Percentiles rank a stretch among this genome's conserved stretches.
Evolutionary conservation across 352 stramenopile genomes (phyloP).

Genomic region (Halophytophthora polymorphica): DNA sequence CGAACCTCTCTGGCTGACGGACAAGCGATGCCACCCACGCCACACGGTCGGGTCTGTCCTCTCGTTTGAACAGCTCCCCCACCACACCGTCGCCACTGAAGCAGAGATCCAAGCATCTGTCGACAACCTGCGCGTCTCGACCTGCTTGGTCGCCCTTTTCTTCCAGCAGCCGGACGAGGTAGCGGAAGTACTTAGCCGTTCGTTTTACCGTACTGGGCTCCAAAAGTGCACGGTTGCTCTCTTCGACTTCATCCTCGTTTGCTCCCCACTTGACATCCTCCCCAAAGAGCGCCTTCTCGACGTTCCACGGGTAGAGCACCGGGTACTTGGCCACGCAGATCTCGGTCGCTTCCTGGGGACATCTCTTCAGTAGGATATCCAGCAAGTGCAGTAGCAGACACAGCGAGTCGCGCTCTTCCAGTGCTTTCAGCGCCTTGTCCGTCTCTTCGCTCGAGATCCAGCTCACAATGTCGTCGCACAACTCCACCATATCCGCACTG

Average conservation of each 20-base stretch:
- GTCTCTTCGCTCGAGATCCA: constrained; percentile 69
- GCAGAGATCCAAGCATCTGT: constrained; percentile 59
- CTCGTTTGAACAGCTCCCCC: constrained; percentile 49
- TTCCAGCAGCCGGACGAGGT: constrained; percentile 66
- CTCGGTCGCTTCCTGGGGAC: constrained; percentile 60
- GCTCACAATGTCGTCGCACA: constrained; percentile 75
- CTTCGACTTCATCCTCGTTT: constrained; percentile 22
- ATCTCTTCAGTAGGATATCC: constrained; percentile 82
- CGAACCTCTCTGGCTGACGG: constrained; percentile 37
- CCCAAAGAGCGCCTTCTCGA: constrained; percentile 77
- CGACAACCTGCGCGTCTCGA: constrained; percentile 46
- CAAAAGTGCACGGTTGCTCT: constrained; percentile 23
- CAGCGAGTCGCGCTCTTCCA: constrained; percentile 61
- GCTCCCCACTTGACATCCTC: constrained; percentile 37
- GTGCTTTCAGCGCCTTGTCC: constrained; percentile 34
- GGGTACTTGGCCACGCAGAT: constrained; percentile 73
- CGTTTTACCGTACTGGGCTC: constrained; percentile 41
- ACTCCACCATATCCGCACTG: constrained; percentile 72
- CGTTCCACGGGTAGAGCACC: constrained; percentile 73
- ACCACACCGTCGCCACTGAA: constrained; percentile 48
- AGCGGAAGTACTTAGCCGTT: constrained; percentile 67
- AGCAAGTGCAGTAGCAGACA: constrained; percentile 76
- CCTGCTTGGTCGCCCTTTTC: constrained; percentile 37
- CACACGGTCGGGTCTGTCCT: constrained; percentile 18
- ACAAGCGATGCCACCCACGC: constrained; percentile 50